A percentile compares a stretch with the other conserved stretches of the same genome.
These are phyloP conservation scores for Oropetium thomaeum DNA, from an alignment of 176 grass and related monocot genomes.

Conservation along the genomic window DNA sequence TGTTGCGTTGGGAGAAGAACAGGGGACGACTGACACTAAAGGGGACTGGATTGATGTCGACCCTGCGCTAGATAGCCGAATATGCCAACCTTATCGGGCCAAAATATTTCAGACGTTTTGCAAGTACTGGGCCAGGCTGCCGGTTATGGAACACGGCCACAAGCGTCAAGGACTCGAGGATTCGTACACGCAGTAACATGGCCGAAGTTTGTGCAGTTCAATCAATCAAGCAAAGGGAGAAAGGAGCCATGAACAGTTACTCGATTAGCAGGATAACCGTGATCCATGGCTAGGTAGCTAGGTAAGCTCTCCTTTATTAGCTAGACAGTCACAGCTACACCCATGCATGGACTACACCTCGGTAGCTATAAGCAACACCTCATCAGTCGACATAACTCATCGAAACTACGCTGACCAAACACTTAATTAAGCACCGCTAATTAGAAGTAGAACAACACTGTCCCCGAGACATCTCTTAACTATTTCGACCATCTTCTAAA, in stretches of 20 bases:
- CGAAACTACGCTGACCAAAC: constrained; percentile 21
- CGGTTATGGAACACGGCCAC: not conserved
- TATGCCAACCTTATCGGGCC: too few relatives aligned
- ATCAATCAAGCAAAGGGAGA: not conserved
- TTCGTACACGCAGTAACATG: not conserved
- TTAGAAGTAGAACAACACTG: not conserved
- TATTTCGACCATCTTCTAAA: too few relatives aligned
- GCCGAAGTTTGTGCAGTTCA: too few relatives aligned
- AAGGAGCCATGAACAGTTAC: not conserved
- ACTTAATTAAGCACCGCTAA: not conserved
- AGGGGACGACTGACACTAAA: not conserved
- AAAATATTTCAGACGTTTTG: too few relatives aligned
- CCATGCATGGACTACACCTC: constrained; percentile 19
- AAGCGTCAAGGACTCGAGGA: not conserved
- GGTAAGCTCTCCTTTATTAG: constrained; percentile 19
- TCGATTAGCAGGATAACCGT: constrained; percentile 32
- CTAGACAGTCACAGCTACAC: not conserved
- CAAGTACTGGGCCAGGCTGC: not conserved
- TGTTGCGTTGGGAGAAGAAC: not conserved
- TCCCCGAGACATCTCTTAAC: not conserved
- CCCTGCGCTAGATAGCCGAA: too few relatives aligned
- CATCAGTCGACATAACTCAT: constrained; percentile 5
- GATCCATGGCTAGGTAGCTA: constrained; percentile 18
- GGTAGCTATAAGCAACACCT: constrained; percentile 19
- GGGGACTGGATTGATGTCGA: too few relatives aligned